Evolutionary conservation across 2,329 filamentous ascomycete genomes (phyloP), one percentile per base, ranked within the genome.

Genomic region (Anisogramma anomala): DNA sequence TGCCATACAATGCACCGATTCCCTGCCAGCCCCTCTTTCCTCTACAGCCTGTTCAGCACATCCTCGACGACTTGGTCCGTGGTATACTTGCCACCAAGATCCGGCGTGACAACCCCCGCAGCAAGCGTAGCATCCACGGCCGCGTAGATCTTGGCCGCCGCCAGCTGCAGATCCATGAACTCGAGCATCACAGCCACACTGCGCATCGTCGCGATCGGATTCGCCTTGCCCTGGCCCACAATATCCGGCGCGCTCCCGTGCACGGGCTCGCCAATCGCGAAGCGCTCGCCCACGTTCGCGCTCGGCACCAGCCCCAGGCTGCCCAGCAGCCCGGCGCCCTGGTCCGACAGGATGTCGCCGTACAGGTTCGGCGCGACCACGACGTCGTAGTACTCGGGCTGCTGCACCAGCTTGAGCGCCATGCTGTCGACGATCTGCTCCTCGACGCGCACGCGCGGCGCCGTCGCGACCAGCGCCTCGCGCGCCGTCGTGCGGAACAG

Each of bases 351-450:
- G 52, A 98, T 91, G 63, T 98, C 91, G 52, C 91, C 91, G 66
- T 98, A 96, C 47, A 98, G 74, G 67, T 96, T 96, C 39, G 89
- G 91, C 7, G 89, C 91, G 34, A 98, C 91, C 53, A 98, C 94
- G 51, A 96, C 89, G 61, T 98, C 91, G 77, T 96, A 98, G 57
- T 82, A 82, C 56, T 82, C 74, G 32, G 91, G 91, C 65, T 96
- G 86, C 48, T 89, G 85, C 79, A 96, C 96, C 43, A 98, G 82
- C 72, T 96, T 96, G 77, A 96, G 96, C 44, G 96, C 87, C 91
- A 98, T 98, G 48, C 82, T 89, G 66, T 98, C 91, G 49, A 98
- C 89, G 53, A 98, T 98, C 69, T 98, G 91, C 72, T 96, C 91
- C 65, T 96, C 91, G 41, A 95, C 71, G 31, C 66, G 65, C 40